Base-by-base conservation (phyloP, 2,329 filamentous ascomycete genomes). In the Ophiocordyceps camponoti-saundersi region DNA sequence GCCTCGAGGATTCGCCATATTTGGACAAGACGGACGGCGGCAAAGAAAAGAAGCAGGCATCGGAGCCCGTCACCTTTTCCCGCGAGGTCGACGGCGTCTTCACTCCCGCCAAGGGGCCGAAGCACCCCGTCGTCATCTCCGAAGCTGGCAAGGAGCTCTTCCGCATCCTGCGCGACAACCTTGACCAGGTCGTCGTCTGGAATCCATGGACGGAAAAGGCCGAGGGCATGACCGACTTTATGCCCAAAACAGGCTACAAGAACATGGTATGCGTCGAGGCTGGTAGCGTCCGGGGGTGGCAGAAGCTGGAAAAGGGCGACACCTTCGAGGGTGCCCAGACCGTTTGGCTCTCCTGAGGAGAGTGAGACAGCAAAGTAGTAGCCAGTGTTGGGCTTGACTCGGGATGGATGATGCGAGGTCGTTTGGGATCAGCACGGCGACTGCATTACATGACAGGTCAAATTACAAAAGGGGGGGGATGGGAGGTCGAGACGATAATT, bases 241-340 rank as follows among this genome's bases (percentile, higher is more conserved):
- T 75, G 49, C 92, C 92, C 45, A 84, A 93, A 59, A 84, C 89
- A 47, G 92, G 85, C 36, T 96, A 82, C 71, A 86, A 86, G 71
- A 78, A 87, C 49, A 95, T 96, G 86, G 70, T 98, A 42, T 96
- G 92, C 60, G 77, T 96, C 45, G 92, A 98, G 71, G 85, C 90
- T 2, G 92, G 92, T 13, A 75, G 80, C 11, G 90, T 96, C 18
- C 73, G 76, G 53, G 77, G 72, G 6, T 96, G 86, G 85, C 81
- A 83, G 66, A 85, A 79, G 55, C 69, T 96, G 54, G 92, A 96
- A 61, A 79, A 80, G 43, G 87, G 87, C 2, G 79, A 82, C 54
- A 71, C 74, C 2, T 78, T 77, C 56, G 73, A 80, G 61, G 78
- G 77, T 7, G 73, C 73, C 15, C 76, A 80, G 64, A 72, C 70